Base-by-base conservation (phyloP, 164 flowering plant species). In the Magnolia officinalis region DNA sequence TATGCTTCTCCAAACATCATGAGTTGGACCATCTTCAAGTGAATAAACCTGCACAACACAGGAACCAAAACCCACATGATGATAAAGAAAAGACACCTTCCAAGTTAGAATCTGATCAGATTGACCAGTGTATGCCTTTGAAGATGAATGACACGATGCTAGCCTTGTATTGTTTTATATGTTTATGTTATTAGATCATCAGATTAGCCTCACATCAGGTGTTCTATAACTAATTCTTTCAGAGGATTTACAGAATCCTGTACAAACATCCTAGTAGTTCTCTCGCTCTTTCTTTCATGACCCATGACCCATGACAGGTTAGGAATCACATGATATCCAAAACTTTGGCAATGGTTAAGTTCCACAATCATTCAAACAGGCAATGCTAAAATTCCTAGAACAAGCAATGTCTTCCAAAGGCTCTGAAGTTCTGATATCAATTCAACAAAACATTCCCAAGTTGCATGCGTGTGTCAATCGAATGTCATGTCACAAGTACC, bases 401-500 rank as follows among this genome's bases (percentile, higher is more conserved):
- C 13, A 67, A 23, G 20, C 6, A 8, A n/a, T 2, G 24, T 29
- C 10, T 9, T 18, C 29, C 50, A 23, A 67, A 55, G 16, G 16
- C 49, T 67, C 45, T 26, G 70, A 9, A 24, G 26, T 67, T 24
- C 70, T 23, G 11, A 67, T 4, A 29, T 26, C n/a, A 67, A 31
- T 31, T 13, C 52, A 21, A 37, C 51, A 16, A 26, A 14, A 72
- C 78, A 76, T 63, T 20, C 10, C 20, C 58, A n/a, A 65, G 65
- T 16, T 8, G 10, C 6, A 8, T 37, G 67, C 0, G 14, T 23
- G 37, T 6, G 64, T 18, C n/a, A 72, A 66, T 6, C 7, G 29
- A 52, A 1, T 45, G 5, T 45, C 11, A n/a, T 45, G 55, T 75
- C 20, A 5, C 49, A 74, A 78, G 70, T 85, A 95, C 97, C 98